Base-by-base conservation (phyloP, 2,329 filamentous ascomycete genomes). In the Cercospora brassicicola region DNA sequence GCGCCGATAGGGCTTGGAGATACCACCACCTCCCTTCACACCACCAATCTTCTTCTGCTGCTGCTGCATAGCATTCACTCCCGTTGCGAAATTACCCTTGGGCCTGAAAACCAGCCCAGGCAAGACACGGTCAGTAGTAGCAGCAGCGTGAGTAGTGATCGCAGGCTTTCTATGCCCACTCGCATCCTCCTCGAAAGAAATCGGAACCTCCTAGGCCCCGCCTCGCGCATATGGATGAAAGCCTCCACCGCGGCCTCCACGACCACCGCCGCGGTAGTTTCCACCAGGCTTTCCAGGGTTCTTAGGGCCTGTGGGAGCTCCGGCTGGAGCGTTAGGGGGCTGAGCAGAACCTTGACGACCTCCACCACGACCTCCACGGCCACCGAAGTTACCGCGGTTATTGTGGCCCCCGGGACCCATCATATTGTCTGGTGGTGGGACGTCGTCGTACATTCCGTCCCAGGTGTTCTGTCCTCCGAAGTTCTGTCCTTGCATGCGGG, bases 361-460 rank as follows among this genome's bases (percentile, higher is more conserved):
- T 70, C 79, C 79, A 66, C 77, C 78, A 68, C 73, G 79, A 74
- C 74, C 81, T 61, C 82, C 78, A 67, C 82, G 80, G 60, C 81
- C 81, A 69, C 81, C 79, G 68, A 83, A 80, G n/a, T 77, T 81
- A 67, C 81, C 82, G 67, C 84, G 82, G 9, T 42, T 62, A 20
- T 61, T 59, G 18, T 66, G 67, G 6, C 10, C 18, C 6, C 45
- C 45, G 45, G 6, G 10, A 5, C 45, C 45, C 45, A 67, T 67
- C 83, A 72, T 84, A 82, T 89, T 86, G 74, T 90, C 89, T 4
- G 92, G 92, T 77, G 94, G 92, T 15, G 93, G 94, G 1, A 94
- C 92, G 78, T 97, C 94, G 78, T 98, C 94, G 79, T 97, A 98
- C 93, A 97, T 97, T 76, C 94, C 94, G 79, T 98, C 94, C 93